Evolutionary conservation across 192 early-diverging fungal species (phyloP).

Genomic region (Backusella tarrabulga): DNA sequence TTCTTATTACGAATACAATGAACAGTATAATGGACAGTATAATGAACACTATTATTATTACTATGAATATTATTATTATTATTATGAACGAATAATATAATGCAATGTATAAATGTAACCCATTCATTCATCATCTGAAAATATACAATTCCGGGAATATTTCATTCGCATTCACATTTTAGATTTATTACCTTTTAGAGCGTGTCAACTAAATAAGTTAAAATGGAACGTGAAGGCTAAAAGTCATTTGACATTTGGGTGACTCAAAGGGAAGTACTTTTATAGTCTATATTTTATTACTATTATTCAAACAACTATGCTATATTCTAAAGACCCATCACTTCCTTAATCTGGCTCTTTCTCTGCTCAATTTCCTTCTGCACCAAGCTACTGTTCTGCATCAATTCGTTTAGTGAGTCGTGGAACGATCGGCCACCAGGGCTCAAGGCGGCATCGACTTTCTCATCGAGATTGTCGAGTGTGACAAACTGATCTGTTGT

Average conservation of each 20-base stretch:
- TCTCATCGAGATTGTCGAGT: slow-evolving; percentile 27
- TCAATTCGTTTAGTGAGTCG: slow-evolving; percentile 20
- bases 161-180: not conserved
- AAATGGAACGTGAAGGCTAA: not conserved
- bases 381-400: slow-evolving; percentile 7
- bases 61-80: too few species aligned
- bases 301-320: too few species aligned
- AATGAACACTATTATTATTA: too few species aligned
- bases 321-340: slow-evolving; percentile 24
- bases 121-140: not conserved
- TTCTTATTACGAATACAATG: not conserved
- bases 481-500: slow-evolving; percentile 30
- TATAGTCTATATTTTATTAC: not conserved
- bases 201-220: slow-evolving; percentile 1
- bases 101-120: too few species aligned
- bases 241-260: not conserved
- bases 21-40: too few species aligned
- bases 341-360: slow-evolving; percentile 24
- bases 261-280: not conserved
- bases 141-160: not conserved
- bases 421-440: slow-evolving; percentile 14
- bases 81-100: too few species aligned
- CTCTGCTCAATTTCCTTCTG: slow-evolving; percentile 18
- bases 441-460: slow-evolving; percentile 21
- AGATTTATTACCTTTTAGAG: not conserved